Evolutionary conservation across 2,329 filamentous ascomycete species (phyloP), one percentile per base, ranked within the genome.

Genomic region (Exophiala calicioides): DNA sequence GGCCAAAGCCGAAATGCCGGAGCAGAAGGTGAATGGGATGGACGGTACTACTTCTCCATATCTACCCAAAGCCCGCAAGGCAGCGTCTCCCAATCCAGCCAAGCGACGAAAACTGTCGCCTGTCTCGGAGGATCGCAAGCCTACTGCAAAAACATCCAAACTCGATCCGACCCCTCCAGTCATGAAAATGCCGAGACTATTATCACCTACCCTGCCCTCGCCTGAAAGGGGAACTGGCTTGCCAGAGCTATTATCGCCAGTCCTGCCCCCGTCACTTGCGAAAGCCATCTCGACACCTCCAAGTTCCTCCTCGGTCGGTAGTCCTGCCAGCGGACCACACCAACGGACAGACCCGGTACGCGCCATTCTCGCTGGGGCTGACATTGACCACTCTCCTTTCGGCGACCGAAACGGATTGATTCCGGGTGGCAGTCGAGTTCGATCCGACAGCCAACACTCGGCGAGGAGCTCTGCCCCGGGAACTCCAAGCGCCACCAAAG

Each of bases 101-200:
- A 74, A 74, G 54, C 71, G 65, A 58, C 58, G 58, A 23, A 68
- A 67, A 35, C 60, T 73, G 21, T 69, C 68, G 7, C 60, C 65
- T 4, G 24, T 29, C 1, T 33, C 32, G 16, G 52, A 55, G 29
- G 42, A 52, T 10, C 16, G n/a, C 19, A 42, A 43, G 15, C 5
- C 34, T 24, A 20, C 21, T 18, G 15, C 16, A 12, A 35, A 33
- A 15, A 5, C 32, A 3, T 31, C 52, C 3, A 49, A 41, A 16
- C 15, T 31, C 8, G 39, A 53, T 13, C 23, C 46, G 5, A 34
- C 47, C 16, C 31, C 37, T 16, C 24, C 39, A 23, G 26, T 21
- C 30, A 47, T 55, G 53, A 52, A 46, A 27, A 47, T 57, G 49
- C 55, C 55, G 16, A 37, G 36, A 18, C 35, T 57, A 23, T 42